Conservation (phyloP, 2,329 filamentous ascomycete genomes). For the Westerdykella aurantiaca region DNA sequence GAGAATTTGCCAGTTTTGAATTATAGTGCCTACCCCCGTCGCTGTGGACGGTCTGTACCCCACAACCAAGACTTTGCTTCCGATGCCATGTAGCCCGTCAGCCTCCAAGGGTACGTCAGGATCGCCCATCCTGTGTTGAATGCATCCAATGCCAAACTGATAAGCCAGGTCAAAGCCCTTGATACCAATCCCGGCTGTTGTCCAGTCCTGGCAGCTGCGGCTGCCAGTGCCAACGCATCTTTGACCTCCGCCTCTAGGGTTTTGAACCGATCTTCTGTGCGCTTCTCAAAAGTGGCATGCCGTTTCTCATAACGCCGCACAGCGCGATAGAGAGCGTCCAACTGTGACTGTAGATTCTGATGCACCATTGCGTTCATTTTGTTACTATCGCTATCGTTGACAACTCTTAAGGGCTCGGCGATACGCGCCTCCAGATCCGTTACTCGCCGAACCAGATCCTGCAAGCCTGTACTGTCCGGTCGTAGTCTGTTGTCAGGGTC, state of each 20-base stretch:
- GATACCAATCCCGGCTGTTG: constrained; percentile 30
- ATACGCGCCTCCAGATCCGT: constrained; percentile 62
- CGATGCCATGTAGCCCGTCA: background rate
- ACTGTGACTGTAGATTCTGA: constrained; percentile 66
- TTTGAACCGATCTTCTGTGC: constrained; percentile 69
- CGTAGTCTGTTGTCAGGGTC: constrained; percentile 14
- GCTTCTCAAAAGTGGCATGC: constrained; percentile 64
- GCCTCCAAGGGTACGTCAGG: constrained; percentile 27
- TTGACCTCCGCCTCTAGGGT: constrained; percentile 65
- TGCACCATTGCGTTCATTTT: constrained; percentile 52
- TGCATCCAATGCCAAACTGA: constrained; percentile 13
- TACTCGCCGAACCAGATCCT: constrained; percentile 55
- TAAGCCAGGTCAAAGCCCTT: constrained; percentile 24
- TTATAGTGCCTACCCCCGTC: too few relatives aligned
- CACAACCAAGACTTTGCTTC: background rate
- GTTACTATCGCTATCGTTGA: constrained; percentile 34
- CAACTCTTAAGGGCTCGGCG: constrained; percentile 28
- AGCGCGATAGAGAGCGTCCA: constrained; percentile 83
- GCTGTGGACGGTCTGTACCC: too few relatives aligned
- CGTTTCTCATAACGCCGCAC: constrained; percentile 90
- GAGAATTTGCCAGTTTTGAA: too few relatives aligned
- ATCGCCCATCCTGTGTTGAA: constrained; percentile 25
- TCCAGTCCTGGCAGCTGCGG: constrained; percentile 51
- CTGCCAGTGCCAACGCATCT: constrained; percentile 75
- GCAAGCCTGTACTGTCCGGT: background rate